These are phyloP conservation scores for Cystofilobasidium capitatum DNA, from an alignment of 768 basidiomycete genomes.

Conservation along the genomic window DNA sequence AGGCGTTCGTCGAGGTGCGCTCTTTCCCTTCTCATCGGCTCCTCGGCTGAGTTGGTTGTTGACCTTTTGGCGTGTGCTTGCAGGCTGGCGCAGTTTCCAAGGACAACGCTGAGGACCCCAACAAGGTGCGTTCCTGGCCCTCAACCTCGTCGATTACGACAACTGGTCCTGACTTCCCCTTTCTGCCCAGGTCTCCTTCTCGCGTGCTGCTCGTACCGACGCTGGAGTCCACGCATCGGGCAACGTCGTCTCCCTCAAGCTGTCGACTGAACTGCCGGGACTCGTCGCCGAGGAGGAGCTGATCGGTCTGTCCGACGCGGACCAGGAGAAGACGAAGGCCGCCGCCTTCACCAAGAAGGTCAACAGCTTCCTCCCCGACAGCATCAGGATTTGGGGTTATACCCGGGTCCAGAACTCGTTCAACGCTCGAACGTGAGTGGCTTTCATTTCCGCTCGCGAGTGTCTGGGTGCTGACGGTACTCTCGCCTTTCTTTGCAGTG, in stretches of 20 bases:
- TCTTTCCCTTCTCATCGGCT: neutral
- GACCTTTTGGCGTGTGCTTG: neutral
- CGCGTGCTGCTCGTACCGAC: slow-evolving; percentile 87
- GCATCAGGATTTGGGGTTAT: slow-evolving; percentile 87
- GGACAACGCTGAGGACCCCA: slow-evolving; percentile 83
- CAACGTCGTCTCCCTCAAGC: slow-evolving; percentile 75
- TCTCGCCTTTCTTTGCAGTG: slow-evolving; percentile 43
- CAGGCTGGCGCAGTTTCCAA: slow-evolving; percentile 78
- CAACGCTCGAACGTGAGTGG: slow-evolving; percentile 40
- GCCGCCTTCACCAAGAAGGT: slow-evolving; percentile 52
- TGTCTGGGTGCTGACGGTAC: neutral
- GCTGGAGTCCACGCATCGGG: slow-evolving; percentile 95
- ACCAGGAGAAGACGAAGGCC: slow-evolving; percentile 22
- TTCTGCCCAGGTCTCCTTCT: slow-evolving; percentile 57
- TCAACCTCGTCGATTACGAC: neutral
- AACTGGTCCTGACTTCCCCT: neutral
- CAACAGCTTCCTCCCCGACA: slow-evolving; percentile 79
- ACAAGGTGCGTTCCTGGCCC: slow-evolving; percentile 52
- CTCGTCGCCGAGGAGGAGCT: slow-evolving; percentile 37
- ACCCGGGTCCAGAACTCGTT: slow-evolving; percentile 48
- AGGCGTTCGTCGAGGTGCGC: slow-evolving; percentile 58
- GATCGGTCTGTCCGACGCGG: neutral
- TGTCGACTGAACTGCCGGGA: slow-evolving; percentile 68
- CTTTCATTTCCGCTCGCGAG: neutral
- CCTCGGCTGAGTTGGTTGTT: neutral